Percentiles rank a stretch among this genome's conserved stretches.
phyloP scores from a whole-genome alignment of 306 rosid genomes.

The Morella rubra region DNA sequence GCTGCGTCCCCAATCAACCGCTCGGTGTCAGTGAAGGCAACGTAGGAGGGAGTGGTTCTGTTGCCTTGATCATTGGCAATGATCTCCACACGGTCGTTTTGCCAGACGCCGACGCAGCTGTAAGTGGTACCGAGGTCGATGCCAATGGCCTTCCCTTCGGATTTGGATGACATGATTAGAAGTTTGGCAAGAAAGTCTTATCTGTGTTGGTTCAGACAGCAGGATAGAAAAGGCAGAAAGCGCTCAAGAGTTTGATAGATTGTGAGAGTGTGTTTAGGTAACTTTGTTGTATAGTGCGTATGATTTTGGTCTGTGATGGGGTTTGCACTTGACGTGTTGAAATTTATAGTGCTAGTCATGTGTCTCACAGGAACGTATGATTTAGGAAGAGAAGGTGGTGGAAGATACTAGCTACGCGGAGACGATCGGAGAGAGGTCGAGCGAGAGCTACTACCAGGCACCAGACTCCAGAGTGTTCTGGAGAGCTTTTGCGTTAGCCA shows the following conservation, averaged over 20 bases:
- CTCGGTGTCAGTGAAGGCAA: slow-evolving; percentile 46
- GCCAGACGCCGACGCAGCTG: slow-evolving; percentile 58
- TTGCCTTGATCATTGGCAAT: slow-evolving; percentile 56
- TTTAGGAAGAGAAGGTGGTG: slow-evolving; percentile 13
- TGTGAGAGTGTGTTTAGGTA: not conserved
- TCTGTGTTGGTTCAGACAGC: not conserved
- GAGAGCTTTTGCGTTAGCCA: too few relatives aligned
- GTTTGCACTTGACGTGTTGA: too few relatives aligned
- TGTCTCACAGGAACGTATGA: not conserved
- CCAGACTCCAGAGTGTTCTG: slow-evolving; percentile 27
- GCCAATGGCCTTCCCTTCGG: slow-evolving; percentile 41
- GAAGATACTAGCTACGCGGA: slow-evolving; percentile 19
- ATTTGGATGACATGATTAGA: too few relatives aligned
- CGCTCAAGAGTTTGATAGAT: not conserved
- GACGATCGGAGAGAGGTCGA: not conserved
- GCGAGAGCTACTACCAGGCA: too few relatives aligned
- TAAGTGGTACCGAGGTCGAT: slow-evolving; percentile 57
- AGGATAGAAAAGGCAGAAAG: slow-evolving; percentile 3
- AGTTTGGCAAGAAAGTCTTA: not conserved
- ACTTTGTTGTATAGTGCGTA: not conserved
- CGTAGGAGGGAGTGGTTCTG: slow-evolving; percentile 52
- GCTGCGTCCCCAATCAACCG: slow-evolving; percentile 26
- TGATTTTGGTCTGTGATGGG: not conserved
- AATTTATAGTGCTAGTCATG: too few relatives aligned
- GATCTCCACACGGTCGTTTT: slow-evolving; percentile 55